phyloP scores from a whole-genome alignment of 257 asterid genomes.

The Dorcoceras hygrometricum region DNA sequence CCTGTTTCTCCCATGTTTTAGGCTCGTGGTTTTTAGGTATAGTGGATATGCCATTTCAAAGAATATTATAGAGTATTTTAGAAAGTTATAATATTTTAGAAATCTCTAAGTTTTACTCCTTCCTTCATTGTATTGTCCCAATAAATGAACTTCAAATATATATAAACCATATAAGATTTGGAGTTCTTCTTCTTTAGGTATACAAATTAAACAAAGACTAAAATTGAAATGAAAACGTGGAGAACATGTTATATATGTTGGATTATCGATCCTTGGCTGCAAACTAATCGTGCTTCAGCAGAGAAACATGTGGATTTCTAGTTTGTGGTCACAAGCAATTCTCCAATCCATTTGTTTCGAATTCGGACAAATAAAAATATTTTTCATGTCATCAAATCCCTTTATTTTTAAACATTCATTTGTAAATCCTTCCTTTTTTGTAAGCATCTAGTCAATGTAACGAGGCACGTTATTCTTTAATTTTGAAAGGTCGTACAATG shows the following conservation, averaged over 20 bases:
- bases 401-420: too few species aligned
- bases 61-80: too few species aligned
- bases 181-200: background rate
- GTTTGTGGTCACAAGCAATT: background rate
- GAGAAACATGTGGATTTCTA: conserved; percentile 17
- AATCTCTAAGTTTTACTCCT: too few species aligned
- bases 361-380: background rate
- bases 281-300: conserved; percentile 1
- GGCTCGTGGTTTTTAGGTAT: conserved; percentile 24
- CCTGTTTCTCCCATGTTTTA: conserved; percentile 20
- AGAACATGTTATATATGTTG: background rate
- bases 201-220: background rate
- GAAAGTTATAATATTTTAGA: too few species aligned
- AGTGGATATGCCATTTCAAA: conserved; percentile 2
- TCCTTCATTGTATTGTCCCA: too few species aligned
- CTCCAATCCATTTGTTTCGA: background rate
- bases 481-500: too few species aligned
- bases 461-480: background rate
- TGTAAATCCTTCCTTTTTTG: background rate
- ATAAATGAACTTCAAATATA: too few species aligned
- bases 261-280: background rate
- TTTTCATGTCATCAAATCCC: background rate
- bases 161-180: background rate
- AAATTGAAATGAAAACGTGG: conserved; percentile 30
- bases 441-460: background rate